Evolutionary conservation across 495 filamentous ascomycete genomes (phyloP).

Genomic region (Daldinia decipiens): DNA sequence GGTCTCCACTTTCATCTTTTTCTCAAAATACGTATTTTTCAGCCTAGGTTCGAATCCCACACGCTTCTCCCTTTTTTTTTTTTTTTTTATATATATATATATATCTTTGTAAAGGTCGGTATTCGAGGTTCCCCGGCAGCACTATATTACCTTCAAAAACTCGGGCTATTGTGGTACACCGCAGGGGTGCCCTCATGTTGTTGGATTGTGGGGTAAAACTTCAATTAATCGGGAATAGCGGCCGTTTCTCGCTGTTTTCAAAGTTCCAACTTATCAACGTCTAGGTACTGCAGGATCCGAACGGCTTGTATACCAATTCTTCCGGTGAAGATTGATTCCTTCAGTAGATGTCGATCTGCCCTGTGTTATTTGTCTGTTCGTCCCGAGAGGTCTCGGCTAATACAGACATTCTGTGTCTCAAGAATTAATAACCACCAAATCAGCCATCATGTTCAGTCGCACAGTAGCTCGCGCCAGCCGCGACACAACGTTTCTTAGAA

Average conservation of each 20-base stretch:
- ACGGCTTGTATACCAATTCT: background rate
- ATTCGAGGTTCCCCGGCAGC: too few species aligned
- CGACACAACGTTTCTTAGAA: constrained; percentile 27
- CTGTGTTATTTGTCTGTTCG: background rate
- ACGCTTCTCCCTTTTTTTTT: too few species aligned
- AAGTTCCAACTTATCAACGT: background rate
- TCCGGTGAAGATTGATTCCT: background rate
- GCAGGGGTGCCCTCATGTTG: too few species aligned
- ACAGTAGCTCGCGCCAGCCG: constrained; percentile 18
- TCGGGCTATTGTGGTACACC: too few species aligned
- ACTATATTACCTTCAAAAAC: too few species aligned
- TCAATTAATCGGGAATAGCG: constrained; percentile 31
- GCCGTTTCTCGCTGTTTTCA: constrained; percentile 29
- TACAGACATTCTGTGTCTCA: background rate
- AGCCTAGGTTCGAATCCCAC: too few species aligned
- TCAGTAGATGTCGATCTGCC: background rate
- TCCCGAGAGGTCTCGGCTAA: background rate
- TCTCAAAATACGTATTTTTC: too few species aligned
- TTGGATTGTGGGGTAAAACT: constrained; percentile 33
- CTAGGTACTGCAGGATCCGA: background rate
- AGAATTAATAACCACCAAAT: constrained; percentile 6
- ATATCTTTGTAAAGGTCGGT: too few species aligned
- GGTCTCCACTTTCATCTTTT: too few species aligned
- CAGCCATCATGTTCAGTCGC: constrained; percentile 34
- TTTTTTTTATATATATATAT: too few species aligned